Percentiles rank a stretch among this genome's conserved stretches.
Evolutionary conservation across 202 grass and related monocot species (phyloP).

Genomic region (Eragrostis tef): DNA sequence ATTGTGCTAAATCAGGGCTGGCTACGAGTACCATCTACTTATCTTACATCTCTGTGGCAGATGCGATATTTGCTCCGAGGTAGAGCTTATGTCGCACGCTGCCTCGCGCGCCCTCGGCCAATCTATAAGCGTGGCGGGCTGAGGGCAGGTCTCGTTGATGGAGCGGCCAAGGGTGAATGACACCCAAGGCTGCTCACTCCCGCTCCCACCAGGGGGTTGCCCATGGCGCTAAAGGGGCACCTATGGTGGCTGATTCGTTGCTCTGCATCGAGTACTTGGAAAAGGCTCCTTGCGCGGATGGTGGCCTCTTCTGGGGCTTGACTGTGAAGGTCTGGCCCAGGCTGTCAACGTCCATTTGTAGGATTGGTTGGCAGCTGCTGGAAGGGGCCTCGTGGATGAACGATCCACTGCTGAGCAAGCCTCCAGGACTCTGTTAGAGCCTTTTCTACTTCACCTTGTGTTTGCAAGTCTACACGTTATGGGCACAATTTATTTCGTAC

Average conservation of each 20-base stretch:
- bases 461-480: constrained; percentile 40
- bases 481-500: constrained; percentile 49
- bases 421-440: constrained; percentile 62
- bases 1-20: constrained; percentile 52
- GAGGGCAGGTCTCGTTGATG: constrained; percentile 60
- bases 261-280: constrained; percentile 41
- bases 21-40: constrained; percentile 51
- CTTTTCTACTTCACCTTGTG: constrained; percentile 58
- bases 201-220: constrained; percentile 41
- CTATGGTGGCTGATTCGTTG: constrained; percentile 44
- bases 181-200: constrained; percentile 51
- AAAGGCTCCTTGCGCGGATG: constrained; percentile 53
- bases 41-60: constrained; percentile 90
- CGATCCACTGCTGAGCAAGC: constrained; percentile 51
- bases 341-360: constrained; percentile 49
- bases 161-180: constrained; percentile 67
- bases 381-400: constrained; percentile 60
- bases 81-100: constrained; percentile 98
- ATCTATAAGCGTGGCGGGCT: constrained; percentile 57
- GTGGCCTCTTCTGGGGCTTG: constrained; percentile 59
- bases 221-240: constrained; percentile 53
- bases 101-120: constrained; percentile 54
- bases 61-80: constrained; percentile 99
- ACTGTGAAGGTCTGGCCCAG: constrained; percentile 49
- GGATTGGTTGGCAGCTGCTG: constrained; percentile 57